Base-by-base conservation (phyloP, 2,329 filamentous ascomycete species). In the Fusarium incarnatum region DNA sequence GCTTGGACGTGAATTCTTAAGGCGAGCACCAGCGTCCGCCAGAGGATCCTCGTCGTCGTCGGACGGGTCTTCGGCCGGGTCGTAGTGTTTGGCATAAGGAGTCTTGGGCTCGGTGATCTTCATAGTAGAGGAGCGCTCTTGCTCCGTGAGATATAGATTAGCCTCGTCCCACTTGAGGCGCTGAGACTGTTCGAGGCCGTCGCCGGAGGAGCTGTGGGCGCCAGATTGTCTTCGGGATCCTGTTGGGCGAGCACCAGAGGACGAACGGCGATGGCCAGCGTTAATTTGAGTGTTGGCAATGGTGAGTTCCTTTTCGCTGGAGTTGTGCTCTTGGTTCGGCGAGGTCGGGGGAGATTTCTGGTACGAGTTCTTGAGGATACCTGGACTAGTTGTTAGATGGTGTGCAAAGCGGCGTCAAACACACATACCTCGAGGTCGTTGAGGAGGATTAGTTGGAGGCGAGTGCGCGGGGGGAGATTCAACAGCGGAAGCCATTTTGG, bases 31-130 rank as follows among this genome's bases (percentile, higher is more conserved):
- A 77, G 66, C 60, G 68, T 69, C 68, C 64, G 74, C 76, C 70
- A 78, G 64, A 75, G 71, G 64, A 75, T 67, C 79, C 37, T 92
- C 89, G 28, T 92, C 90, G 59, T 92, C 86, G 76, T 97, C 91
- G 69, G 91, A 92, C 54, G 94, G 93, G 70, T 98, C 95, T 77
- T 98, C 94, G 44, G 89, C 80, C 7, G 94, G 94, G 77, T 98
- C 93, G 81, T 98, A 98, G 77, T 94, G 93, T 77, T 91, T 92
- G 37, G 94, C 96, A 79, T 95, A 99, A 7, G 96, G 96, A 10
- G 96, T 99, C 86, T 99, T 99, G 67, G 96, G 96, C 83, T 99
- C 96, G 73, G 94, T 93, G 71, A 99, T 99, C 86, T 98, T 99
- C 96, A 99, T 99, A 63, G 94, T 98, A 67, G 92, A 91, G 64